These are phyloP conservation scores for Trypanosoma lewisi DNA, from an alignment of 208 protist species.

Conservation along the genomic window DNA sequence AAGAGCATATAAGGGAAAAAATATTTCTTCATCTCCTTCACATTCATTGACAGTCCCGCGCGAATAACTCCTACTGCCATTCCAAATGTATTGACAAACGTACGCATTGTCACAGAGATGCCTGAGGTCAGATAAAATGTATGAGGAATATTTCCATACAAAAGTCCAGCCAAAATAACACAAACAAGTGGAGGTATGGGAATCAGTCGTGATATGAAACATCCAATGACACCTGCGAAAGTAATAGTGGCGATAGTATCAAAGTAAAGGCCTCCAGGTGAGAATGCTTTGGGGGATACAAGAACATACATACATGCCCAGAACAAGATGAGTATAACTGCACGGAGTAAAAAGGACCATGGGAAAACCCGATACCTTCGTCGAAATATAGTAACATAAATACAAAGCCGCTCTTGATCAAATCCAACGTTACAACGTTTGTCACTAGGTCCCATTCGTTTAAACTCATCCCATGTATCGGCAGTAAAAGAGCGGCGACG, in stretches of 20 bases:
- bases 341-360: conserved; percentile 49
- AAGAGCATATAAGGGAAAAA: conserved; percentile 47
- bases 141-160: conserved; percentile 61
- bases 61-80: conserved; percentile 51
- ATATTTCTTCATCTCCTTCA: conserved; percentile 47
- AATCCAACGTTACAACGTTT: conserved; percentile 39
- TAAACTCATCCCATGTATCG: conserved; percentile 53
- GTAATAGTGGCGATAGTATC: conserved; percentile 47
- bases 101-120: conserved; percentile 34
- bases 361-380: conserved; percentile 45
- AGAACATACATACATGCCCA: conserved; percentile 55
- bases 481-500: conserved; percentile 40
- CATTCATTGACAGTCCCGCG: conserved; percentile 54
- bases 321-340: conserved; percentile 44
- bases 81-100: conserved; percentile 40
- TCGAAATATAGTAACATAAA: conserved; percentile 43
- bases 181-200: conserved; percentile 45
- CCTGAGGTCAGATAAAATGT: conserved; percentile 41
- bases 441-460: conserved; percentile 23
- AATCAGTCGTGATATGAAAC: conserved; percentile 32
- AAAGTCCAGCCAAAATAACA: conserved; percentile 46
- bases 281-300: conserved; percentile 38
- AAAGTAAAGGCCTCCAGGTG: conserved; percentile 56
- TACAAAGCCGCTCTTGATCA: conserved; percentile 34
- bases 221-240: conserved; percentile 45